Evolutionary conservation across 2,329 filamentous ascomycete genomes (phyloP), one percentile per base, ranked within the genome.

Genomic region (Penicillium sp.): DNA sequence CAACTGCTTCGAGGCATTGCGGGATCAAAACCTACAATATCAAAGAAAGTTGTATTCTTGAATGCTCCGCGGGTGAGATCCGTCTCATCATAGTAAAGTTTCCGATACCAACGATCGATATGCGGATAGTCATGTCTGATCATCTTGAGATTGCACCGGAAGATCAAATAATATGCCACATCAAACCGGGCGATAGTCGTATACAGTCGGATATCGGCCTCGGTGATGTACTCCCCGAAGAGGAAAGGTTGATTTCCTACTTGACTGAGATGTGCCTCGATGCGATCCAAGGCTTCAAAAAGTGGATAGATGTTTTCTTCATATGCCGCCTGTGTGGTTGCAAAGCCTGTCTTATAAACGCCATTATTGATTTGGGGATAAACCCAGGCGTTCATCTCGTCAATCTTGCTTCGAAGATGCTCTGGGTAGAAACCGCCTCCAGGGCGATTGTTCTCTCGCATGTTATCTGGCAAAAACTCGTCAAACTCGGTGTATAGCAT

Each of bases 401-500:
- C 89, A 56, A 96, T 94, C 54, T 86, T 70, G 12, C 60, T 64
- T 30, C 78, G 78, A 37, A 94, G 73, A 3, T 77, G 66, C 34
- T 80, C 72, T 0, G 90, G 90, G 63, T 90, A 89, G 29, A 92
- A 77, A 12, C 84, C 80, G 3, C 89, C 72, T 2, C 70, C 68
- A 0, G 76, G 73, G 42, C 73, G 75, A 49, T 74, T 80, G 1
- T 36, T 64, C 57, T 87, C 84, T 49, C 81, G 81, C 62, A 82
- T 77, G 60, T 84, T 68, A 2, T 80, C 75, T 0, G 80, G 80
- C 20, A 90, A 68, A 24, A 88, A 68, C 44, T 81, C 79, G 65
- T 96, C 85, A 65, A 96, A 96, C 68, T 83, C 87, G 17, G 78
- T 79, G 64, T 87, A 88, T 48, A 96, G 76, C 87, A 95, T 94